Percentiles rank a stretch among this genome's conserved stretches.
phyloP scores from a whole-genome alignment of 2,329 filamentous ascomycete genomes.

The Xylariaceae sp. region DNA sequence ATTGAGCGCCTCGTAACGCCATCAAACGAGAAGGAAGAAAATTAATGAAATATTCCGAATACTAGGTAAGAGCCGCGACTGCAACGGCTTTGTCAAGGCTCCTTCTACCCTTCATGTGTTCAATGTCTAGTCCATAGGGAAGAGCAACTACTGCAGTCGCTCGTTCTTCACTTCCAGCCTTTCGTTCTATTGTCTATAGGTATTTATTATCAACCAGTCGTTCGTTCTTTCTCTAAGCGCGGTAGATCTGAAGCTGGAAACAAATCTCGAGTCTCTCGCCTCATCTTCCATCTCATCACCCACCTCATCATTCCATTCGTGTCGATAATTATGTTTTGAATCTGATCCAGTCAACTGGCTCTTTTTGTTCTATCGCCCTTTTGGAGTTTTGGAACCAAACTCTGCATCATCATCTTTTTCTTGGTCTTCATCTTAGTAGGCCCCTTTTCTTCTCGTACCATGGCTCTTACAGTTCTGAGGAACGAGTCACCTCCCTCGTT shows the following conservation, averaged over 20 bases:
- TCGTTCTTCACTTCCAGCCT: conserved; percentile 9
- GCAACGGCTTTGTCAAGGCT: conserved; percentile 11
- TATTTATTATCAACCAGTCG: neutral
- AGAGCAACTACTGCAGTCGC: conserved; percentile 6
- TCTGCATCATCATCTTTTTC: conserved; percentile 42
- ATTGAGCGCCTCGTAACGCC: conserved; percentile 23
- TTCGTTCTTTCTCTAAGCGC: too few relatives aligned
- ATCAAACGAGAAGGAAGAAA: conserved; percentile 9
- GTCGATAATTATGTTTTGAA: conserved; percentile 51
- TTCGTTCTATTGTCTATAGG: conserved; percentile 14
- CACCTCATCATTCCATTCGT: conserved; percentile 34
- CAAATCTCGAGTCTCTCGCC: conserved; percentile 8
- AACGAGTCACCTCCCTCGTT: conserved; percentile 40
- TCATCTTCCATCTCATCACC: conserved; percentile 24
- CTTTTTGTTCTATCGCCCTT: conserved; percentile 42
- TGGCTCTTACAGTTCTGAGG: conserved; percentile 36
- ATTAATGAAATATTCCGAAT: conserved; percentile 10
- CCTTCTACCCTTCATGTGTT: conserved; percentile 1
- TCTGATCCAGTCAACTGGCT: conserved; percentile 30
- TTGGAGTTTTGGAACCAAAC: conserved; percentile 53
- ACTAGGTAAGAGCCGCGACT: conserved; percentile 13
- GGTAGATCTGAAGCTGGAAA: too few relatives aligned
- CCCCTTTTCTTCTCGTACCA: conserved; percentile 30
- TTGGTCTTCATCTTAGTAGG: conserved; percentile 41
- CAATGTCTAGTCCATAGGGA: conserved; percentile 3